Base-by-base conservation (phyloP, 2,329 filamentous ascomycete species). In the Pseudogymnoascus sp. region DNA sequence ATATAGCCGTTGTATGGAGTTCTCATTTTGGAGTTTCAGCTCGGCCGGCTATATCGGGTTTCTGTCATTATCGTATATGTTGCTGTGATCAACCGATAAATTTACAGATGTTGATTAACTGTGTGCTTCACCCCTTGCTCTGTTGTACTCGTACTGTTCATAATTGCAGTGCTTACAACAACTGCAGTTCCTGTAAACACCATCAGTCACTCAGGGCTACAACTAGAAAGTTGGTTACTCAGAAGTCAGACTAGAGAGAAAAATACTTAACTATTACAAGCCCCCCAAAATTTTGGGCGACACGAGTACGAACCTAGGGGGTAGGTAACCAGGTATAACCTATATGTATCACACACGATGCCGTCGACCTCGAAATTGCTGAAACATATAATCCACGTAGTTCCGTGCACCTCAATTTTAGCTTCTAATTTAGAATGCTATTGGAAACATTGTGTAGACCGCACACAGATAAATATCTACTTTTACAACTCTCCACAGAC, bases 1-100 rank as follows among this genome's bases (percentile, higher is more conserved):
- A 7, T 51, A 27, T 31, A 31, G 42, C 29, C 42, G 42, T 51
- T 51, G 42, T 10, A 51, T 51, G 42, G 42, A 51, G 42, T 51
- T 51, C 42, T 51, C 42, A 25, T 51, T 51, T 51, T 2, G 42
- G 42, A 48, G 42, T 51, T 51, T 51, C 42, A 51, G 42, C 42
- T 51, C 42, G 25, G 25, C 42, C 42, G 42, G 29, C 42, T 51
- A 29, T 15, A 31, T 51, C 29, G 25, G 25, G 42, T n/a, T 31
- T 9, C 25, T 51, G 25, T 51, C 13, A 51, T 25, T 51, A 31
- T n/a, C 5, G 29, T 51, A 13, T 8, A 31, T 29, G 3, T 42
- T 5, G 27, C 12, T 51, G 8, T 51, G 3, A 51, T 48, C 21
- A 29, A n/a, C 15, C 12, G 10, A 44, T 21, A 39, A 27, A 2